Evolutionary conservation across 2,329 filamentous ascomycete genomes (phyloP), one percentile per base, ranked within the genome.

Genomic region (Fusarium staphyleae): DNA sequence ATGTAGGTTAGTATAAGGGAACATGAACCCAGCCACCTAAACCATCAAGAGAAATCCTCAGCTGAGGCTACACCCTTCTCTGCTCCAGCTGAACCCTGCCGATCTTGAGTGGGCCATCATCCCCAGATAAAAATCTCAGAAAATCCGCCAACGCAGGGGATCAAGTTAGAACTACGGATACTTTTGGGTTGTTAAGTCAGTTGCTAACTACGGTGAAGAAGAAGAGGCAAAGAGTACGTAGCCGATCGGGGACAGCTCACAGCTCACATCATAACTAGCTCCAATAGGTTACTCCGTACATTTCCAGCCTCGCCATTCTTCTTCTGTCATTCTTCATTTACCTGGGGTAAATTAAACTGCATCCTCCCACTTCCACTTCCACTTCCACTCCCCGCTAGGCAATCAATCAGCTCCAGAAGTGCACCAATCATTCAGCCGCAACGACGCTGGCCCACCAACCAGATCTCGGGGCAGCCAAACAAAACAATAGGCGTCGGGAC

Each of bases 391-490:
- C 14, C 32, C 22, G 55, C 34, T n/a, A 44, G 56, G 49, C 43
- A 46, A 57, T 53, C 28, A 19, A 44, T 51, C 14, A 22, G 43
- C 33, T 30, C 13, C 4, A 36, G n/a, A 28, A 15, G 14, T 37
- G 33, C 33, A 47, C 58, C 58, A 61, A 61, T 59, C 49, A 51
- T 22, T 10, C 12, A 7, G 3, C 15, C 14, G 24, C 14, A 42
- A 33, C 44, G 39, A 48, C 57, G 37, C 57, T 61, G 57, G 57
- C 57, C 58, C 58, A 54, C 58, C 58, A 61, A 61, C 58, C 58
- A 39, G 35, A 46, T 43, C 44, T 33, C 19, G 6, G 19, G 4
- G 6, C 44, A 41, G 51, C 52, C 55, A 57, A 51, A 51, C 41
- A 51, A 51, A 51, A 51, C 48, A 51, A 4, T 22, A 46, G 42